These are phyloP conservation scores for Citrus inodora DNA, from an alignment of 345 rosid species.

Conservation along the genomic window DNA sequence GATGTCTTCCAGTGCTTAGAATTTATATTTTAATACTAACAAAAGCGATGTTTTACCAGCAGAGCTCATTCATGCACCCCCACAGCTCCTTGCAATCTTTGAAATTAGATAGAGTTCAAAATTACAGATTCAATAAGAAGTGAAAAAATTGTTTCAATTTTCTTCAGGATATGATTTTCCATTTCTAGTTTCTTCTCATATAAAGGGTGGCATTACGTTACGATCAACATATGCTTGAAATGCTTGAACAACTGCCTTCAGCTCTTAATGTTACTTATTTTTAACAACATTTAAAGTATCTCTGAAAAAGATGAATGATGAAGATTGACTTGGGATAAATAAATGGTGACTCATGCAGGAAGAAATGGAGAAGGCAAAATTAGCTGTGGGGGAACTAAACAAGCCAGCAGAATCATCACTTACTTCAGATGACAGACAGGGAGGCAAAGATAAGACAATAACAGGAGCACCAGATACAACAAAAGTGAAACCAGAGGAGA, in stretches of 20 bases:
- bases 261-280: background rate
- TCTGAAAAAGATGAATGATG: background rate
- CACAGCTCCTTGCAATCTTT: background rate
- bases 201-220: background rate
- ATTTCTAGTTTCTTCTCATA: background rate
- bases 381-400: constrained; percentile 28
- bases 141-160: background rate
- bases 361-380: constrained; percentile 41
- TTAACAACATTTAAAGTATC: background rate
- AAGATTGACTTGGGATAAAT: no score
- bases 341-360: constrained; percentile 37
- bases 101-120: background rate
- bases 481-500: constrained; percentile 31
- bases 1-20: background rate
- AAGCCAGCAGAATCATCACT: constrained; percentile 16
- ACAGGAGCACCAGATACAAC: constrained; percentile 13
- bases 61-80: no score
- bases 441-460: constrained; percentile 7
- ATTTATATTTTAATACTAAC: no score
- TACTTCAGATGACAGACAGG: background rate
- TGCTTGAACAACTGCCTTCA: background rate
- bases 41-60: background rate
- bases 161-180: background rate
- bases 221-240: background rate
- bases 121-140: background rate